phyloP scores from a whole-genome alignment of 192 early-diverging fungal species.

The Oehlia diaphana region DNA sequence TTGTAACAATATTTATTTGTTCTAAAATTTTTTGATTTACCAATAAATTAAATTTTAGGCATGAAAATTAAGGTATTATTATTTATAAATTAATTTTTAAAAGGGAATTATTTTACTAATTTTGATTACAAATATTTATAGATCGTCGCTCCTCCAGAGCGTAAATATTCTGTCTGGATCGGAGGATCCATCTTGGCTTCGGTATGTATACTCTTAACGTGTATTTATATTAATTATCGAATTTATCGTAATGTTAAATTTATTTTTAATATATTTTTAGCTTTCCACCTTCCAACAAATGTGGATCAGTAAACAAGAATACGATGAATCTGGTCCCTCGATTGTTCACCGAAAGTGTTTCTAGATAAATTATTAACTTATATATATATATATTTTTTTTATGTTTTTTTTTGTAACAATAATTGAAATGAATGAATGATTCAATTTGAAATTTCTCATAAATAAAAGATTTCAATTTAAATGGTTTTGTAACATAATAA shows the following conservation, averaged over 20 bases:
- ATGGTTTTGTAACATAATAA: too few species aligned
- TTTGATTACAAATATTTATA: constrained; percentile 51
- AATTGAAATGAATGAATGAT: background rate
- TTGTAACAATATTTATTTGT: background rate
- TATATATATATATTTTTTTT: constrained; percentile 14
- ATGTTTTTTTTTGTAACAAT: background rate
- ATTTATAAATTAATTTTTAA: background rate
- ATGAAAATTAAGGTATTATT: constrained; percentile 26
- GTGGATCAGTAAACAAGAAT: constrained; percentile 99
- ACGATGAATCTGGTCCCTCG: constrained; percentile 96
- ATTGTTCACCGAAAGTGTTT: constrained; percentile 99
- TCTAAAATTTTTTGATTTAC: background rate
- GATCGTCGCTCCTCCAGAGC: constrained; percentile 97
- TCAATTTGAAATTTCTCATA: too few species aligned
- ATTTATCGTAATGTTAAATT: background rate
- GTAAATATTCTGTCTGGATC: constrained; percentile 99
- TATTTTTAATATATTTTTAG: background rate
- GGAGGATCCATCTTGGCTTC: constrained; percentile 98
- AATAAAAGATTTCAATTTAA: too few species aligned
- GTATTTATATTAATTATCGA: background rate
- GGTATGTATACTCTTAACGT: background rate
- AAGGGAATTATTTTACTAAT: background rate
- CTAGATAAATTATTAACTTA: constrained; percentile 49
- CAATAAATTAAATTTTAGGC: constrained; percentile 5
- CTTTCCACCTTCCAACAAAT: constrained; percentile 98